Evolutionary conservation across 495 filamentous ascomycete species (phyloP), one percentile per base, ranked within the genome.

Genomic region (Xylona heveae): DNA sequence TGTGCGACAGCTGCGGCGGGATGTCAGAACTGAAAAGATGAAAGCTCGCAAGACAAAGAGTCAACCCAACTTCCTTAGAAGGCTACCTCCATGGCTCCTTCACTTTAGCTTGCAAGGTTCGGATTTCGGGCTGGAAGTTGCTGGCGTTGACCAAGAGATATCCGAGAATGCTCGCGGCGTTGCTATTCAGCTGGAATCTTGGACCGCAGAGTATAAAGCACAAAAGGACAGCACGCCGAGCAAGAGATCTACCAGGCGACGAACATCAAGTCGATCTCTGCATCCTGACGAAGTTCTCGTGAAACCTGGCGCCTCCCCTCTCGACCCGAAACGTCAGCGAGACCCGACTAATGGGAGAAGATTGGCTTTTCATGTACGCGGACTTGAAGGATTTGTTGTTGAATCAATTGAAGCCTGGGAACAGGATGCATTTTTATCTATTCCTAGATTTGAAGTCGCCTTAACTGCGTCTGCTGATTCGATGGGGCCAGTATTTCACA

Each of bases 121-220:
- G 20, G 81, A 92, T 36, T 79, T 92, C 39, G 82, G 74, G 39
- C 54, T 90, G 35, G 90, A 95, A 48, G 65, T 95, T 31, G 90
- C 88, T 14, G 90, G 88, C 3, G 61, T 85, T 23, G 90, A 95
- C 45, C 54, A 64, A 16, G 66, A 74, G 3, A 78, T 93, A 17
- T 88, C 83, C 4, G 63, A 70, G 26, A 62, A 78, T 20, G 68
- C 74, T 6, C 67, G 80, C 28, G 88, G 88, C 15, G 59, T 88
- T 30, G 79, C 80, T 2, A 43, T 95, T 6, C 81, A 94, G 41
- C 50, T 95, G 8, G 80, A 93, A 39, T 79, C 76, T 0, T 92
- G 81, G 81, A 78, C 74, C 1, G 72, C 82, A 6, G 84, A 94
- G 37, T 99, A 95, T 51, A 73, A 71, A 38, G 75, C 79, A 10